These are phyloP conservation scores for Kodamaea laetipori DNA, from an alignment of 805 yeast genomes.

Conservation along the genomic window DNA sequence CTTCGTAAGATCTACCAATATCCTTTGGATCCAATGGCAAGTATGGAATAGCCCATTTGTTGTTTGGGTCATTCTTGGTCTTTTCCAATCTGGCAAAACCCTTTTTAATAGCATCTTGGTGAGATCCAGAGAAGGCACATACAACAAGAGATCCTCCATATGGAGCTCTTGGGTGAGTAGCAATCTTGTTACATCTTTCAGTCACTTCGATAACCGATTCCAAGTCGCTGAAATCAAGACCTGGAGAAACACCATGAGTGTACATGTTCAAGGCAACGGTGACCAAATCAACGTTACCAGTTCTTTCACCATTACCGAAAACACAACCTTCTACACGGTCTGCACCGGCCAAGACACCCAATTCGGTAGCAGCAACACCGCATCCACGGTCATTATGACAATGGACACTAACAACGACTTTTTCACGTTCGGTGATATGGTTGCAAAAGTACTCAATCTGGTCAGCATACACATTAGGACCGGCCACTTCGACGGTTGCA, in stretches of 20 bases:
- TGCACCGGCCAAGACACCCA: conserved; percentile 80
- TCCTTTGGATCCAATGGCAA: conserved; percentile 81
- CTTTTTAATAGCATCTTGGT: conserved; percentile 71
- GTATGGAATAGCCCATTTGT: conserved; percentile 69
- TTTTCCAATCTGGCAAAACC: conserved; percentile 53
- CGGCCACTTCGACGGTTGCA: conserved; percentile 77
- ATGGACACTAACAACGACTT: conserved; percentile 68
- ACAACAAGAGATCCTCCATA: conserved; percentile 80
- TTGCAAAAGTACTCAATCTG: conserved; percentile 75
- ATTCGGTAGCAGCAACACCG: conserved; percentile 81
- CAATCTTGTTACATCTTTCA: conserved; percentile 78
- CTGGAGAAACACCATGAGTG: conserved; percentile 75
- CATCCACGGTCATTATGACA: conserved; percentile 83
- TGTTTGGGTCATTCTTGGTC: conserved; percentile 5
- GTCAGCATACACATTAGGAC: conserved; percentile 78
- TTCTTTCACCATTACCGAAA: conserved; percentile 83
- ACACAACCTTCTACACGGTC: conserved; percentile 84
- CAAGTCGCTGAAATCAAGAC: conserved; percentile 69
- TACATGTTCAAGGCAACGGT: conserved; percentile 77
- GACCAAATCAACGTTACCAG: conserved; percentile 79
- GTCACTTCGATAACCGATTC: conserved; percentile 66
- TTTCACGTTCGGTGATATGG: conserved; percentile 70
- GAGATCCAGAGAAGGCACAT: conserved; percentile 76
- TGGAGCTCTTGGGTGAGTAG: conserved; percentile 74
- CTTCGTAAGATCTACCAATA: conserved; percentile 79